These are phyloP conservation scores for Claviceps africana DNA, from an alignment of 2,329 filamentous ascomycete genomes.

Conservation along the genomic window DNA sequence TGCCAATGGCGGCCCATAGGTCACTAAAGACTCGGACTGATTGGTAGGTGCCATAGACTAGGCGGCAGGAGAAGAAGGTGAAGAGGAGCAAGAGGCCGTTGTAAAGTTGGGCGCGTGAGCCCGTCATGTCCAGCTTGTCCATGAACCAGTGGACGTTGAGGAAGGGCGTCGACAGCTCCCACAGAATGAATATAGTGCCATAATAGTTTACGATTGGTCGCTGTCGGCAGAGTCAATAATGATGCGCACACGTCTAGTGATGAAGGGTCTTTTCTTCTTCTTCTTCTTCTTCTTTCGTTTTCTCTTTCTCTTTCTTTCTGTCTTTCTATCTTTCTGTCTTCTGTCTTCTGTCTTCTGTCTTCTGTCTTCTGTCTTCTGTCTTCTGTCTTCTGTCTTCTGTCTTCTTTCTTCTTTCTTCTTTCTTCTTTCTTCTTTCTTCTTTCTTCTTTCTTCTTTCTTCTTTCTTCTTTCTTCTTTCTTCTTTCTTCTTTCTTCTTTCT, in stretches of 20 bases:
- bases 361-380: no score
- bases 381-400: no score
- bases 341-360: no score
- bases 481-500: no score
- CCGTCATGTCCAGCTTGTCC: conserved; percentile 73
- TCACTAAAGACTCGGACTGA: conserved; percentile 57
- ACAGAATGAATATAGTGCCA: conserved; percentile 66
- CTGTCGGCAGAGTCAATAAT: conserved; percentile 26
- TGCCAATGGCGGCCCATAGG: conserved; percentile 39
- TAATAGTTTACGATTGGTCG: conserved; percentile 78
- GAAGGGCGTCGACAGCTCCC: conserved; percentile 75
- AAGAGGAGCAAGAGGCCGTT: conserved; percentile 60
- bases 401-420: no score
- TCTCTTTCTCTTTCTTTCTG: no score
- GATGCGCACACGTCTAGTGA: neutral
- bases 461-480: no score
- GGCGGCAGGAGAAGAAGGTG: conserved; percentile 63
- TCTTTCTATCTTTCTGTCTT: no score
- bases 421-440: no score
- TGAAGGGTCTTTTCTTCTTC: no score
- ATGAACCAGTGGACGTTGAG: conserved; percentile 88
- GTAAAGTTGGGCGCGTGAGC: conserved; percentile 57
- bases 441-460: no score
- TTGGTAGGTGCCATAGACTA: conserved; percentile 65
- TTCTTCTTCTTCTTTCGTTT: no score